Conservation (phyloP, 257 asterid genomes). For the Gentiana straminea region DNA sequence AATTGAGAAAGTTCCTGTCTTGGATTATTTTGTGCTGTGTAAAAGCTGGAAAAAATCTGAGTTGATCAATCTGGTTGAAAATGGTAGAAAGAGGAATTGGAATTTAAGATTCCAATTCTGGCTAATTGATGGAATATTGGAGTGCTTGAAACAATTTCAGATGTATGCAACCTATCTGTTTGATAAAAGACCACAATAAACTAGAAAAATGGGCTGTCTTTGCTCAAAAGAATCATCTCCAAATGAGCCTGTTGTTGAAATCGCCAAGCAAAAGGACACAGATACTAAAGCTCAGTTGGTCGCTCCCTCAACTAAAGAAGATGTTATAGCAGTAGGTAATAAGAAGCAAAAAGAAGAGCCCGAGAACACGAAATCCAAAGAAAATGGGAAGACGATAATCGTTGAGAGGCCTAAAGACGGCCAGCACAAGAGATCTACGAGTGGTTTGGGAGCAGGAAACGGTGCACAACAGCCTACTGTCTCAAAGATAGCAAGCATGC, state of each 20-base stretch:
- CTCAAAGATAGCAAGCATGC: slow-evolving; percentile 35
- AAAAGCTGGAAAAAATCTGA: too few relatives aligned
- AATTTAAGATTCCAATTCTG: too few relatives aligned
- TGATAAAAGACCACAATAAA: slow-evolving; percentile 3
- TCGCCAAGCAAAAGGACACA: slow-evolving; percentile 21
- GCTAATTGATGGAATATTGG: too few relatives aligned
- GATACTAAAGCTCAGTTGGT: slow-evolving; percentile 36
- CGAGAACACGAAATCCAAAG: slow-evolving; percentile 26
- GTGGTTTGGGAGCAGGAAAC: slow-evolving; percentile 37
- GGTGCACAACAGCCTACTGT: slow-evolving; percentile 14
- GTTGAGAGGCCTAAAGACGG: slow-evolving; percentile 70
- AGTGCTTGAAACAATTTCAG: not conserved
- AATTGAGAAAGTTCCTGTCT: not conserved
- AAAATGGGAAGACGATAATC: slow-evolving; percentile 38
- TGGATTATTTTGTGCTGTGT: not conserved
- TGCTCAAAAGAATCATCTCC: slow-evolving; percentile 67
- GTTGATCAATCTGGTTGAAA: too few relatives aligned
- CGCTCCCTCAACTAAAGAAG: slow-evolving; percentile 44
- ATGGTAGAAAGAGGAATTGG: not conserved
- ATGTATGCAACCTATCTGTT: not conserved
- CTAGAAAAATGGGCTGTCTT: slow-evolving; percentile 56
- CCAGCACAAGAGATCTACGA: slow-evolving; percentile 34
- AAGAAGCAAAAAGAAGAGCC: slow-evolving; percentile 12
- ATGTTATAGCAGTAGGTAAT: slow-evolving; percentile 21
- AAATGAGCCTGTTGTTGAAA: slow-evolving; percentile 29